These are phyloP conservation scores for Rubroboletus pulcherrimus DNA, from an alignment of 768 basidiomycete species.

Conservation along the genomic window DNA sequence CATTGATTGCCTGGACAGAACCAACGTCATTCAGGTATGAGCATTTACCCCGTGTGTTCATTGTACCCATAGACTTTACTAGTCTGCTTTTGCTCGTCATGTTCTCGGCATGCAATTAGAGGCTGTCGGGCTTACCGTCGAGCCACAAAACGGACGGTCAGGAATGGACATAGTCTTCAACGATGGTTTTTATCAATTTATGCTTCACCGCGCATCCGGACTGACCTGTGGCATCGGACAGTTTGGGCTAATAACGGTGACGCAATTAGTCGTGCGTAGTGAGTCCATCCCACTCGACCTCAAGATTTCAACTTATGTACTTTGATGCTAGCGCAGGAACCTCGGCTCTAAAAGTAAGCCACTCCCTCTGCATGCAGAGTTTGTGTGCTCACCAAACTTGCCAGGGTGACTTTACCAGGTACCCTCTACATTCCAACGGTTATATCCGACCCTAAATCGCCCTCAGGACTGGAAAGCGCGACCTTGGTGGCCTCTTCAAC, in stretches of 20 bases:
- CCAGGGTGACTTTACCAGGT: conserved; percentile 88
- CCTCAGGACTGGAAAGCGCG: conserved; percentile 88
- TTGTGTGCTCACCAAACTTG: conserved; percentile 3
- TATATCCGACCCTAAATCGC: conserved; percentile 4
- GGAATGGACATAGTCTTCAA: conserved; percentile 77
- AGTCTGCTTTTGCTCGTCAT: conserved; percentile 91
- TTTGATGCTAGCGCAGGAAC: conserved; percentile 75
- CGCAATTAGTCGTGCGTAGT: conserved; percentile 87
- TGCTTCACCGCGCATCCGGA: neutral
- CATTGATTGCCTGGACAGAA: conserved; percentile 93
- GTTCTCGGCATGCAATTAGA: conserved; percentile 73
- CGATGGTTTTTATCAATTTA: conserved; percentile 47
- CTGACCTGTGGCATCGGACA: conserved; percentile 23
- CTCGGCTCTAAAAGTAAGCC: conserved; percentile 83
- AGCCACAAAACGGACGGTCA: conserved; percentile 48
- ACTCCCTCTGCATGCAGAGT: neutral
- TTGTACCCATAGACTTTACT: conserved; percentile 10
- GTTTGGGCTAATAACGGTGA: conserved; percentile 99
- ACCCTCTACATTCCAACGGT: neutral
- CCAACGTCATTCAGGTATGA: conserved; percentile 86
- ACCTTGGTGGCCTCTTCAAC: conserved; percentile 85
- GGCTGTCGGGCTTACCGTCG: conserved; percentile 63
- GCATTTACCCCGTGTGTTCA: neutral
- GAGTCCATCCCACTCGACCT: conserved; percentile 27
- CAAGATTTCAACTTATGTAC: conserved; percentile 5